These are phyloP conservation scores for Spatholobus suberectus DNA, from an alignment of 306 rosid species.

Conservation along the genomic window DNA sequence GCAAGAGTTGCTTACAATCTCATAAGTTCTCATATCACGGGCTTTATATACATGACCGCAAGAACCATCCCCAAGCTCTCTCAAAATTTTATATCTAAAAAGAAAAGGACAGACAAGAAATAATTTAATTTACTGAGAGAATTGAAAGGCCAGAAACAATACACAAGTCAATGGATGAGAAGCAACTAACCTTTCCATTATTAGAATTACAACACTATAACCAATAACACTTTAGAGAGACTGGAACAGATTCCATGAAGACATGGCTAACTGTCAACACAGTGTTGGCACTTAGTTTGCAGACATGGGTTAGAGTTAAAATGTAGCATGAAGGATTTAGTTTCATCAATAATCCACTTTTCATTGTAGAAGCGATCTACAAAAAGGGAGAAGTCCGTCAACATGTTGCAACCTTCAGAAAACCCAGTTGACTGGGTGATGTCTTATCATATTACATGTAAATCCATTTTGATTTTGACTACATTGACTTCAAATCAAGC, in stretches of 20 bases:
- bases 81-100: slow-evolving; percentile 74
- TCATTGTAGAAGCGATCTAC: slow-evolving; percentile 50
- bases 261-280: slow-evolving; percentile 62
- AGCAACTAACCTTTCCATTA: slow-evolving; percentile 77
- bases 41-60: slow-evolving; percentile 93
- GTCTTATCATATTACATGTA: slow-evolving; percentile 23
- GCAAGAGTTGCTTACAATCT: slow-evolving; percentile 66
- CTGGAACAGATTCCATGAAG: slow-evolving; percentile 66
- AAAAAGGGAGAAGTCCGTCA: slow-evolving; percentile 50
- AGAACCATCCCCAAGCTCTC: slow-evolving; percentile 91
- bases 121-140: slow-evolving; percentile 15
- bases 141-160: slow-evolving; percentile 24
- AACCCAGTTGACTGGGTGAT: slow-evolving; percentile 51
- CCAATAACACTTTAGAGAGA: slow-evolving; percentile 56
- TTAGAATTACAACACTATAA: slow-evolving; percentile 49
- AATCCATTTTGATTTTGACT: slow-evolving; percentile 49
- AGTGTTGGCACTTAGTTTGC: slow-evolving; percentile 58
- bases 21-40: slow-evolving; percentile 63
- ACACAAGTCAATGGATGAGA: slow-evolving; percentile 28
- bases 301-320: slow-evolving; percentile 42
- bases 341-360: slow-evolving; percentile 56
- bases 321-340: slow-evolving; percentile 55
- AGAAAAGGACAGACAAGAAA: slow-evolving; percentile 17
- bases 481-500: slow-evolving; percentile 35
- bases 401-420: slow-evolving; percentile 60